Base-by-base conservation (phyloP, 257 asterid genomes). In the Primulina tabacum region DNA sequence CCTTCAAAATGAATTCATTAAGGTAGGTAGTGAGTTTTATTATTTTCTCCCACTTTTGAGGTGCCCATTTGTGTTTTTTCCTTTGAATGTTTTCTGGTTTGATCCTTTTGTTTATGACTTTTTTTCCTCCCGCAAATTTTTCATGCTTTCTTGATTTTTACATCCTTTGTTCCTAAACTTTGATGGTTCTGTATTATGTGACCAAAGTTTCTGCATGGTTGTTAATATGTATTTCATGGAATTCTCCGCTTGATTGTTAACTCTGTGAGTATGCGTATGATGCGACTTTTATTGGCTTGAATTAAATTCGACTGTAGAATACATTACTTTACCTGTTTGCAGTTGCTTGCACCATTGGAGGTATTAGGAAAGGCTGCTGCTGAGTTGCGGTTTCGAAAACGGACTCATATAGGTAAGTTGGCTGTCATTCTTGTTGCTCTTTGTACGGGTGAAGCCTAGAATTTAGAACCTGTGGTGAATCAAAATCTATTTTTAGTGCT, bases 301-400 rank as follows among this genome's bases (percentile, higher is more conserved):
- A 38, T 9, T 9, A 38, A 38, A 38, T 8, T 10, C 47, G 40
- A 35, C 40, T 35, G 40, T 1, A 9, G 47, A 8, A 1, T 38
- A 8, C 14, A 8, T 38, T 8, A 9, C 47, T 38, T 38, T 38
- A 38, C 47, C 12, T 38, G 12, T 77, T 79, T 84, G 68, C 84
- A 94, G 99, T 73, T 94, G 84, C 92, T 88, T 75, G 96, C 97
- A 62, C 82, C 90, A 37, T 47, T 76, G 30, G 88, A 85, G 81
- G 75, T 79, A 62, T 68, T 94, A 75, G 96, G 92, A 68, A 83
- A 72, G 83, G 89, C 96, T 16, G 99, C 99, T 37, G 88, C 90
- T 63, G 90, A 82, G 81, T 84, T 93, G 81, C 84, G 77, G 38
- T 81, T 93, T 79, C 80, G 86, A 80, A 93, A 93, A 78, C 82